These are phyloP conservation scores for Cyberlindnera mycetangii DNA, from an alignment of 805 yeast genomes.

Conservation along the genomic window DNA sequence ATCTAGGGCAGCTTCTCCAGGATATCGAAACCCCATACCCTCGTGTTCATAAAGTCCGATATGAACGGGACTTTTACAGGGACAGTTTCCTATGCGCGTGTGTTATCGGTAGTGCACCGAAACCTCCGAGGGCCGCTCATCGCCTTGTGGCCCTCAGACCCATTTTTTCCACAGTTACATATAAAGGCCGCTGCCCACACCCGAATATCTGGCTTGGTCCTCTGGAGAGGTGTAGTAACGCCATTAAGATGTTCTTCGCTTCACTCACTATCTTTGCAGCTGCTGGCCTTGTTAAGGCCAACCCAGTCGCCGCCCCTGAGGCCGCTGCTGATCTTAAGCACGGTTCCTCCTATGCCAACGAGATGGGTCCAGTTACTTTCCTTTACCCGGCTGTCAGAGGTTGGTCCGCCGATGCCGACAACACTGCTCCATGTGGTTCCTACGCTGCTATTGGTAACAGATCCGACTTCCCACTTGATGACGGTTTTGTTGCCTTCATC, in stretches of 20 bases:
- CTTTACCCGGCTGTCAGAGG: constrained; percentile 42
- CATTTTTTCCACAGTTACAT: background rate
- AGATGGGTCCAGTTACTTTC: constrained; percentile 31
- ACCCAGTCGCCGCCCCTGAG: constrained; percentile 24
- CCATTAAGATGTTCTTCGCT: constrained; percentile 15
- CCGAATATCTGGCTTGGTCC: background rate
- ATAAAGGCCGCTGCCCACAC: constrained; percentile 1
- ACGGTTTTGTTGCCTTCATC: constrained; percentile 45
- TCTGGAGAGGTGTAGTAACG: too few species aligned
- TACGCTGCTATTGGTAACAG: constrained; percentile 35
- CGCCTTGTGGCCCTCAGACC: background rate
- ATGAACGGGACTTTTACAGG: background rate
- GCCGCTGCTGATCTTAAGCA: constrained; percentile 23
- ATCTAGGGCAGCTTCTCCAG: too few species aligned
- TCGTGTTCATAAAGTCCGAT: constrained; percentile 1
- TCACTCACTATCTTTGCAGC: constrained; percentile 17
- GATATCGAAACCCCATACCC: too few species aligned
- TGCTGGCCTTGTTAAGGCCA: constrained; percentile 21
- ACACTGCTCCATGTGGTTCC: constrained; percentile 46
- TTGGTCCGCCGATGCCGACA: constrained; percentile 45
- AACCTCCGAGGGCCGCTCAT: constrained; percentile 1
- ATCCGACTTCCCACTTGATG: constrained; percentile 44
- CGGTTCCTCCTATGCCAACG: constrained; percentile 26
- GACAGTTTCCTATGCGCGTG: background rate
- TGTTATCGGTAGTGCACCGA: constrained; percentile 3